phyloP scores from a whole-genome alignment of 345 rosid species.

The Eucalyptus pumila region DNA sequence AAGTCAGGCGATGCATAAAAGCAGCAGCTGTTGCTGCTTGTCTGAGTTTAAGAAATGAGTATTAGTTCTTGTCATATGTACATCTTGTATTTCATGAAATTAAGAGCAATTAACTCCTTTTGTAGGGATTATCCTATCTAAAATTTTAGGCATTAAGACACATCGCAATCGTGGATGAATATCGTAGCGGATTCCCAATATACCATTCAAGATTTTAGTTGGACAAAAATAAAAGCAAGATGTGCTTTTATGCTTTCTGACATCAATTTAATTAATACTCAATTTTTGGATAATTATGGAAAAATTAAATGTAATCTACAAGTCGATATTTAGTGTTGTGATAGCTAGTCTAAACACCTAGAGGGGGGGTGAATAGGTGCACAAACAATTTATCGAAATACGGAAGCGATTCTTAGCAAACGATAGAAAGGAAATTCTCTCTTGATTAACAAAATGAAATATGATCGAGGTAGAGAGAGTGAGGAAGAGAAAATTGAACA shows the following conservation, averaged over 20 bases:
- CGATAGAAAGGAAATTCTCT: no score
- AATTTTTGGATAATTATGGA: neutral
- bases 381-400: no score
- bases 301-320: neutral
- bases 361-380: no score
- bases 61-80: neutral
- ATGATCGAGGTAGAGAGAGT: no score
- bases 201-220: neutral
- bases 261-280: neutral
- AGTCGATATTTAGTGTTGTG: no score
- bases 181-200: neutral
- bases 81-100: neutral
- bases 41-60: neutral
- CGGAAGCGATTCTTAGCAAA: no score
- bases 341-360: no score
- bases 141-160: neutral
- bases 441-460: no score
- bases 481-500: no score
- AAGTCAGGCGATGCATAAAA: neutral
- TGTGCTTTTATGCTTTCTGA: neutral
- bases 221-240: neutral
- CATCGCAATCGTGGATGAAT: neutral
- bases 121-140: neutral
- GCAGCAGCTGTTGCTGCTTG: neutral
- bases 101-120: neutral